phyloP scores from a whole-genome alignment of 352 stramenopile genomes.

The Globisporangium camurandrum region DNA sequence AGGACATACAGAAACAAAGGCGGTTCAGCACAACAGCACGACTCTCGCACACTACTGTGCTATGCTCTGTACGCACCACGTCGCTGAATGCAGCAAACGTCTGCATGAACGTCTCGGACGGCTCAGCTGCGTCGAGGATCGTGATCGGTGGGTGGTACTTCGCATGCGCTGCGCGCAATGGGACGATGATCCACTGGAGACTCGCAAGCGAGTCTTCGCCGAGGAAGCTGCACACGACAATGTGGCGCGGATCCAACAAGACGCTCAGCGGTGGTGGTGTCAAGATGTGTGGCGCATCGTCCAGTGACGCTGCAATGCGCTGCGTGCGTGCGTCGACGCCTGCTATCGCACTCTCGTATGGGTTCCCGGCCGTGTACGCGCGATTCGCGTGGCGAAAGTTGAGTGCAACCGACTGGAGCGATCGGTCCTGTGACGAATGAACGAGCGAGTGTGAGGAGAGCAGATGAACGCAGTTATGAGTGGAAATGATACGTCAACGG shows the following conservation, averaged over 20 bases:
- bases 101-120: slow-evolving; percentile 36
- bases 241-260: slow-evolving; percentile 54
- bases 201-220: slow-evolving; percentile 68
- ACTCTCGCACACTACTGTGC: background rate
- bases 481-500: too few species aligned
- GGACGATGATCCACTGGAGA: slow-evolving; percentile 71
- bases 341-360: slow-evolving; percentile 32
- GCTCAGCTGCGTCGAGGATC: slow-evolving; percentile 65
- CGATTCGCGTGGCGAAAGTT: slow-evolving; percentile 29
- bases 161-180: slow-evolving; percentile 45
- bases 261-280: slow-evolving; percentile 47
- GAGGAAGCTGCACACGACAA: slow-evolving; percentile 81
- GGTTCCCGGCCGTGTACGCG: slow-evolving; percentile 25
- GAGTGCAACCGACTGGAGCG: slow-evolving; percentile 48
- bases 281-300: too few species aligned
- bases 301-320: slow-evolving; percentile 13
- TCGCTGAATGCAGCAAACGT: slow-evolving; percentile 47
- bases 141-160: slow-evolving; percentile 61
- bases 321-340: slow-evolving; percentile 18
- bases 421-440: slow-evolving; percentile 32
- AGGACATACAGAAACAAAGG: background rate
- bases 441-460: background rate
- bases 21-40: background rate
- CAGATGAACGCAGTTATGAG: background rate
- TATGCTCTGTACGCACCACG: slow-evolving; percentile 42